Conservation (phyloP, 2,329 filamentous ascomycete species). For the Exophiala oligosperma region DNA sequence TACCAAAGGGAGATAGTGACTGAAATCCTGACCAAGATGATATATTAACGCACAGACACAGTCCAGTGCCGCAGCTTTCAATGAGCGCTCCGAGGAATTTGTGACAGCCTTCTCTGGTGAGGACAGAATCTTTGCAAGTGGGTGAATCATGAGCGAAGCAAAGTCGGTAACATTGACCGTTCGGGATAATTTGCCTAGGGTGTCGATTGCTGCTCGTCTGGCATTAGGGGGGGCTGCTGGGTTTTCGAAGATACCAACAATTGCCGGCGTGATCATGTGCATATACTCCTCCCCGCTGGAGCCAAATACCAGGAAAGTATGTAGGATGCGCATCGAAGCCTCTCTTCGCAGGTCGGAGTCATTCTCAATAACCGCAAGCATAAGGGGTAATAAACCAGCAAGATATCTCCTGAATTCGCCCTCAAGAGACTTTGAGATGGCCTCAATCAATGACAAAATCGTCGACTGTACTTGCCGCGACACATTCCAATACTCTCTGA, state of each 20-base stretch:
- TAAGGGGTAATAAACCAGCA: conserved; percentile 81
- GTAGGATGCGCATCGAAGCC: conserved; percentile 85
- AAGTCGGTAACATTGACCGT: conserved; percentile 98
- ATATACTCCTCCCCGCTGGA: conserved; percentile 97
- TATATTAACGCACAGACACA: conserved; percentile 94
- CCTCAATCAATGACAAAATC: conserved; percentile 87
- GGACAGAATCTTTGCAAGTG: conserved; percentile 69
- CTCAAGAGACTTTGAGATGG: conserved; percentile 88
- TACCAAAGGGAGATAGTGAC: conserved; percentile 90
- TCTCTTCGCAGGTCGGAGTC: conserved; percentile 74
- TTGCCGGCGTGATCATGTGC: conserved; percentile 95
- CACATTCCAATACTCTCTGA: conserved; percentile 87
- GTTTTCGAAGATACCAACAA: conserved; percentile 92
- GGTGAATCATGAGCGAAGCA: conserved; percentile 93
- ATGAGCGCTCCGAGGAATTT: conserved; percentile 59
- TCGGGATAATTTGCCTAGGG: conserved; percentile 87
- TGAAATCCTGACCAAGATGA: conserved; percentile 91
- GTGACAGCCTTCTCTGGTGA: conserved; percentile 56
- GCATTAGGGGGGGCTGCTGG: conserved; percentile 76
- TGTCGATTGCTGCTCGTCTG: conserved; percentile 88
- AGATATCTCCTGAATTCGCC: conserved; percentile 98
- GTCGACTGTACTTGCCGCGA: conserved; percentile 82
- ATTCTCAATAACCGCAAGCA: conserved; percentile 91
- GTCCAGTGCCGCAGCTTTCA: conserved; percentile 83
- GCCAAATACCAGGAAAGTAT: conserved; percentile 94